Base-by-base conservation (phyloP, 495 filamentous ascomycete species). In the Jackrogersella multiformis region DNA sequence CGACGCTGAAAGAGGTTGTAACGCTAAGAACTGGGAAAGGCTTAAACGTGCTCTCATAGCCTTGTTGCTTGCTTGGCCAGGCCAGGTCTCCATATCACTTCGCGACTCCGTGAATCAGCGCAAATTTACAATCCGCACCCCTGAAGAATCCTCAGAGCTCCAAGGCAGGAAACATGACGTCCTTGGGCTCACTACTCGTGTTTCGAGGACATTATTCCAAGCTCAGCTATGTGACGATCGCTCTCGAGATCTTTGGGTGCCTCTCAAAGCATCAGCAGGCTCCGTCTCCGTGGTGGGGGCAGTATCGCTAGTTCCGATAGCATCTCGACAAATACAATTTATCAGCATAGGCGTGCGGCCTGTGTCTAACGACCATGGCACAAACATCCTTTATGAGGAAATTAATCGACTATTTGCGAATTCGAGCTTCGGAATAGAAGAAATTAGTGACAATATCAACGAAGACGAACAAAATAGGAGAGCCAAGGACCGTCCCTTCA, bases 241-340 rank as follows among this genome's bases (percentile, higher is more conserved):
- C 4, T 80, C 80, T 35, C 71, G 76, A 64, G 73, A 80, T 8
- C 75, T 73, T 4, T 97, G 92, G 92, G 81, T 93, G 30, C 80
- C 85, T 2, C 79, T 92, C 13, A 87, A 85, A 7, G 93, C 90
- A 20, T 85, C 82, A 2, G 85, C 87, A 12, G 73, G 81, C 2
- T 80, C 78, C 8, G 66, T 96, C 6, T 81, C 80, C 2, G 80
- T 96, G 21, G 77, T 75, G 60, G 92, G 90, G 16, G 86, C 87
- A 16, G 86, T 97, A 10, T 94, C 87, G 12, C 82, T 90, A 1
- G 62, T 82, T 1, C 90, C 93, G 0, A 84, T 83, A 24, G 89
- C 90, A 4, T 90, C 86, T 2, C 92, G 88, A 68, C 85, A 86
- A 6, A 75, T 85, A 5, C 93, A 97, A 64, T 97, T 96, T 68